These are phyloP conservation scores for Diutina sp. DNA, from an alignment of 1,139 yeast species.

Conservation along the genomic window DNA sequence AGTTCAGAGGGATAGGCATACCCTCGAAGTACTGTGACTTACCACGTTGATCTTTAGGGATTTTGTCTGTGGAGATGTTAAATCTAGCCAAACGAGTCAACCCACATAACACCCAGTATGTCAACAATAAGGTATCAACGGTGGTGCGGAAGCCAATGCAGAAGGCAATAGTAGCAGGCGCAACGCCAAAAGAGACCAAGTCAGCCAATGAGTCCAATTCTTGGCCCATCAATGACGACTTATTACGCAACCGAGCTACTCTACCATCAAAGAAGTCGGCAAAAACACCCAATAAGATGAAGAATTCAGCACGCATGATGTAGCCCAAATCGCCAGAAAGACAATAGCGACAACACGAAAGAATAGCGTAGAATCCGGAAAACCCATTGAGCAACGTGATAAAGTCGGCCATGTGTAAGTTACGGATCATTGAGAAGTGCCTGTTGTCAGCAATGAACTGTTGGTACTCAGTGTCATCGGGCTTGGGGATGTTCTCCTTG, in stretches of 20 bases:
- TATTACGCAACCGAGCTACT: constrained; percentile 88
- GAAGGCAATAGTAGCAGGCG: constrained; percentile 89
- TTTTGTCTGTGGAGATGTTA: constrained; percentile 83
- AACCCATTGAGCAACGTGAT: constrained; percentile 87
- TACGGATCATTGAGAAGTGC: constrained; percentile 65
- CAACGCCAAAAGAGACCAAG: constrained; percentile 82
- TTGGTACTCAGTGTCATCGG: constrained; percentile 63
- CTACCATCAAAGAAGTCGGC: constrained; percentile 96
- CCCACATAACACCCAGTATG: constrained; percentile 88
- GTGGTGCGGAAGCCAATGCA: constrained; percentile 83
- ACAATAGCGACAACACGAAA: constrained; percentile 73
- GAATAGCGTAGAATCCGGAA: constrained; percentile 79
- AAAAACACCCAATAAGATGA: constrained; percentile 78
- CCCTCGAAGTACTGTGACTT: constrained; percentile 86
- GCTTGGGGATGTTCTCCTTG: constrained; percentile 35
- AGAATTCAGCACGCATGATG: constrained; percentile 80
- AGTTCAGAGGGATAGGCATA: constrained; percentile 84
- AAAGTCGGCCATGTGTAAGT: constrained; percentile 89
- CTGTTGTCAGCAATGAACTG: constrained; percentile 71
- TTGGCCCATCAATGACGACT: constrained; percentile 91
- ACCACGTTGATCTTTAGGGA: constrained; percentile 80
- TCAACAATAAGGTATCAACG: constrained; percentile 59
- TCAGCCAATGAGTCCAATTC: constrained; percentile 95
- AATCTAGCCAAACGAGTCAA: constrained; percentile 88
- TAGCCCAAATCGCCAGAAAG: constrained; percentile 55